Percentiles rank a stretch among this genome's conserved stretches.
Evolutionary conservation across 495 filamentous ascomycete species (phyloP).

Genomic region (Lasiosphaeria hispida): DNA sequence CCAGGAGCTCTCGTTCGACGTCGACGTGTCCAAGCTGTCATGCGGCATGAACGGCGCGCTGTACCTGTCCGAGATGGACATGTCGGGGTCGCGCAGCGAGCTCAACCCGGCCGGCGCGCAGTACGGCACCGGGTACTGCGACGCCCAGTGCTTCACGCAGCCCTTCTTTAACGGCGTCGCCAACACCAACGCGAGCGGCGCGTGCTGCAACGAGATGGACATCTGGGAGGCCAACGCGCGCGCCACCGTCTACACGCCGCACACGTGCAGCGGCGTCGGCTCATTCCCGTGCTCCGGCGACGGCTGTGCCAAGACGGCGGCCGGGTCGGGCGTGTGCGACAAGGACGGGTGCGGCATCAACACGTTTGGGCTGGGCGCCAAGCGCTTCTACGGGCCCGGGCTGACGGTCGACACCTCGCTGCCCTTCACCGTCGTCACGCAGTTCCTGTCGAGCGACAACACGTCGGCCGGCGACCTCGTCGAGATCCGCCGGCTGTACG

Average conservation of each 20-base stretch:
- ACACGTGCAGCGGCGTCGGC: conserved; percentile 49
- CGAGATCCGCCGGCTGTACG: conserved; percentile 61
- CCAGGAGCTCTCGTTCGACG: conserved; percentile 61
- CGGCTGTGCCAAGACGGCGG: conserved; percentile 38
- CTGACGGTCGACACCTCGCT: conserved; percentile 56
- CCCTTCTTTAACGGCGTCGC: conserved; percentile 55
- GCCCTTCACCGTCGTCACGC: conserved; percentile 65
- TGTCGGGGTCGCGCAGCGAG: conserved; percentile 51
- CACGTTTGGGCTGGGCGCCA: conserved; percentile 51
- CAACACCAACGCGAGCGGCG: conserved; percentile 48
- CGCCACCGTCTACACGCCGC: conserved; percentile 57
- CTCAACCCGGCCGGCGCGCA: conserved; percentile 60
- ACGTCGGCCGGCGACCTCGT: conserved; percentile 48
- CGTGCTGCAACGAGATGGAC: conserved; percentile 63
- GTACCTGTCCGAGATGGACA: conserved; percentile 63
- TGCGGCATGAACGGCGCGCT: conserved; percentile 70
- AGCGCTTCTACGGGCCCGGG: conserved; percentile 55
- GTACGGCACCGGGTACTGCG: conserved; percentile 71
- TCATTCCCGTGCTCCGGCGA: conserved; percentile 49
- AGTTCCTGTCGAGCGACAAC: conserved; percentile 56
- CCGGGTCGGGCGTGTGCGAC: conserved; percentile 56
- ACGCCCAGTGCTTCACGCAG: conserved; percentile 58
- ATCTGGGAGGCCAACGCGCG: conserved; percentile 62
- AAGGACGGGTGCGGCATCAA: conserved; percentile 65
- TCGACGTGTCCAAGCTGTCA: conserved; percentile 57